These are phyloP conservation scores for Blastosporella zonata DNA, from an alignment of 1,284 basidiomycete genomes.

Conservation along the genomic window DNA sequence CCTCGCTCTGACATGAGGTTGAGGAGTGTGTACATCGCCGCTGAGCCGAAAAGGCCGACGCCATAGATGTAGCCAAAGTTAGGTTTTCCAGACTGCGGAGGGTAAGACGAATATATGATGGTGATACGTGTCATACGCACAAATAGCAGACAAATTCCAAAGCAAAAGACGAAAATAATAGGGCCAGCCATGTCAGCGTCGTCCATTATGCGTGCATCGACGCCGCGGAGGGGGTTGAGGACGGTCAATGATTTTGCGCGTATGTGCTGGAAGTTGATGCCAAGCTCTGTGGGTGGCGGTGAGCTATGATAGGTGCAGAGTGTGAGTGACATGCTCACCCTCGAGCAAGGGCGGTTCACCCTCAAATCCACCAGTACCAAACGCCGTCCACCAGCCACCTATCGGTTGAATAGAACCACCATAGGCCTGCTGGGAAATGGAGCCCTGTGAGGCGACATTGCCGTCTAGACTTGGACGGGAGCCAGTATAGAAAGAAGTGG, in stretches of 20 bases:
- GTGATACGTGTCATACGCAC: slow-evolving; percentile 48
- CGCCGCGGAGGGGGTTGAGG: slow-evolving; percentile 84
- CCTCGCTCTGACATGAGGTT: slow-evolving; percentile 97
- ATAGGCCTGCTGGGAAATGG: slow-evolving; percentile 51
- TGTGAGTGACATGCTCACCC: slow-evolving; percentile 48
- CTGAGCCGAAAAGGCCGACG: slow-evolving; percentile 90
- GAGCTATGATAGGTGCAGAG: neutral
- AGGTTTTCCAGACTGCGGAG: slow-evolving; percentile 86
- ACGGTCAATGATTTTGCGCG: slow-evolving; percentile 93
- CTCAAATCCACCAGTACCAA: slow-evolving; percentile 93
- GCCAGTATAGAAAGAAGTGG: slow-evolving; percentile 60
- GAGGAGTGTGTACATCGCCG: slow-evolving; percentile 93
- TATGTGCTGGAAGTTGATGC: slow-evolving; percentile 97
- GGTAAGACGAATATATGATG: slow-evolving; percentile 5
- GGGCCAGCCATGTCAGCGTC: slow-evolving; percentile 98
- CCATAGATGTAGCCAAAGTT: slow-evolving; percentile 99
- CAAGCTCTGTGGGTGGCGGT: slow-evolving; percentile 69
- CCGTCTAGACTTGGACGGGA: slow-evolving; percentile 74
- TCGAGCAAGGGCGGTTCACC: slow-evolving; percentile 91
- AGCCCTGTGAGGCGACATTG: slow-evolving; percentile 56
- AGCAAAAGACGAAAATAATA: slow-evolving; percentile 91
- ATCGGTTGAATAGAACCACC: slow-evolving; percentile 70
- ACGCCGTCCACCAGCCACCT: slow-evolving; percentile 91
- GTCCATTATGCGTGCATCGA: slow-evolving; percentile 98
- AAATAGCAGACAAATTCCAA: slow-evolving; percentile 87